Evolutionary conservation across 345 rosid species (phyloP).

Genomic region (Excoecaria agallocha): DNA sequence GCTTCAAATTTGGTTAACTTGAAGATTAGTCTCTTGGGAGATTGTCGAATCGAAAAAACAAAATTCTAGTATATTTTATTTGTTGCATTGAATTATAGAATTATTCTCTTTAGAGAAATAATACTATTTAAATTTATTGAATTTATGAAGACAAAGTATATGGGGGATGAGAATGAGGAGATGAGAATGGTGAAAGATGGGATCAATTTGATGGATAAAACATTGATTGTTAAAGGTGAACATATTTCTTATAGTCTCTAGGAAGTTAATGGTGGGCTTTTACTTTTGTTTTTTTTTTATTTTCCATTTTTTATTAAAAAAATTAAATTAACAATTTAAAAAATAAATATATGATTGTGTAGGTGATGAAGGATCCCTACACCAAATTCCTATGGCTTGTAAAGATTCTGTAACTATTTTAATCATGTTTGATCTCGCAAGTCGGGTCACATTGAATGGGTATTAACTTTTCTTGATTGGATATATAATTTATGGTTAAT

Average conservation of each 20-base stretch:
- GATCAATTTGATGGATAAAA: conserved; percentile 65
- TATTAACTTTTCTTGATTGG: conserved; percentile 13
- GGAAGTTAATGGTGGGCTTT: conserved; percentile 65
- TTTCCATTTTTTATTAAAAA: neutral
- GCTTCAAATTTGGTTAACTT: conserved; percentile 76
- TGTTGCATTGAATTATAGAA: neutral
- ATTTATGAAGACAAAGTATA: conserved; percentile 59
- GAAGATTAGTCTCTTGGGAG: conserved; percentile 85
- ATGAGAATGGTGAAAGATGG: conserved; percentile 41
- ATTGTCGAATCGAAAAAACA: conserved; percentile 65
- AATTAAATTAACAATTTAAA: neutral
- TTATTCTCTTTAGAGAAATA: neutral
- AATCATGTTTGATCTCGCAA: conserved; percentile 86
- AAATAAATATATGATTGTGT: neutral
- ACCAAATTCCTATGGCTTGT: conserved; percentile 68
- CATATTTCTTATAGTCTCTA: conserved; percentile 75
- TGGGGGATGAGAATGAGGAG: conserved; percentile 56
- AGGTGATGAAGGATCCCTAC: conserved; percentile 54
- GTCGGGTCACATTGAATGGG: conserved; percentile 76
- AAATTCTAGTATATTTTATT: conserved; percentile 53
- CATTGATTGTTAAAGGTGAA: conserved; percentile 62
- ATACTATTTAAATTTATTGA: neutral
- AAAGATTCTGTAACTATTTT: conserved; percentile 80
- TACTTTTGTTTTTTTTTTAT: neutral
- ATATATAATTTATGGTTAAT: neutral